Percentiles rank a stretch among this genome's conserved stretches.
phyloP scores from a whole-genome alignment of 495 filamentous ascomycete genomes.

The Talaromyces borbonicus region DNA sequence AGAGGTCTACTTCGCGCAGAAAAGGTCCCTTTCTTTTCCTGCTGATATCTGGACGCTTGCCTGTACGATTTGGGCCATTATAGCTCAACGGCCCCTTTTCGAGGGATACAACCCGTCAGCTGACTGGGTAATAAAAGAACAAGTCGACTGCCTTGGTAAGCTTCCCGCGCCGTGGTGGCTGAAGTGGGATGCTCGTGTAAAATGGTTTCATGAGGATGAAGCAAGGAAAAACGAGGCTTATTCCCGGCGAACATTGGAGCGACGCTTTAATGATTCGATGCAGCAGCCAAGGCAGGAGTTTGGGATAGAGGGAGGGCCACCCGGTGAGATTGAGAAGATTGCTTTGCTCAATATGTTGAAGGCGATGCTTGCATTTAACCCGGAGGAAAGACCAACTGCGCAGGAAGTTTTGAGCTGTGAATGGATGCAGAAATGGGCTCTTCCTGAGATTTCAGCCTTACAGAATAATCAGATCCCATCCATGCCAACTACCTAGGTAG shows the following conservation, averaged over 20 bases:
- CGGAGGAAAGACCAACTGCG: slow-evolving; percentile 10
- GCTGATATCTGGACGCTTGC: slow-evolving; percentile 26
- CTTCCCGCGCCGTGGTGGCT: slow-evolving; percentile 22
- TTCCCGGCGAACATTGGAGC: slow-evolving; percentile 1
- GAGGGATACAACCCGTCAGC: slow-evolving; percentile 11
- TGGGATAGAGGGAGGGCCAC: slow-evolving; percentile 35
- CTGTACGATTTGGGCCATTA: slow-evolving; percentile 22
- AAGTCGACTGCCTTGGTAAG: slow-evolving; percentile 17
- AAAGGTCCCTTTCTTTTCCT: slow-evolving; percentile 20
- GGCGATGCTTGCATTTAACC: slow-evolving; percentile 12
- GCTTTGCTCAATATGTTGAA: slow-evolving; percentile 11
- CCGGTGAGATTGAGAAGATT: slow-evolving; percentile 31
- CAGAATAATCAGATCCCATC: no score
- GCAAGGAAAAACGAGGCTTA: not conserved
- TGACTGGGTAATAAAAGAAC: slow-evolving; percentile 19
- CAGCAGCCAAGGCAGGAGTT: slow-evolving; percentile 20
- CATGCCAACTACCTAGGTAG: no score
- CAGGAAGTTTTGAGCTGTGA: slow-evolving; percentile 11
- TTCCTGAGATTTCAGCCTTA: no score
- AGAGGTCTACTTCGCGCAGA: slow-evolving; percentile 13
- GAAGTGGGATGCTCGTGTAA: slow-evolving; percentile 11
- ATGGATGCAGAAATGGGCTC: slow-evolving; percentile 14
- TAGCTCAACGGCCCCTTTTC: slow-evolving; percentile 21
- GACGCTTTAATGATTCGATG: slow-evolving; percentile 10
- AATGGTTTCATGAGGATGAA: slow-evolving; percentile 11